These are phyloP conservation scores for Vitis cinerea DNA, from an alignment of 164 flowering plant species.

Conservation along the genomic window DNA sequence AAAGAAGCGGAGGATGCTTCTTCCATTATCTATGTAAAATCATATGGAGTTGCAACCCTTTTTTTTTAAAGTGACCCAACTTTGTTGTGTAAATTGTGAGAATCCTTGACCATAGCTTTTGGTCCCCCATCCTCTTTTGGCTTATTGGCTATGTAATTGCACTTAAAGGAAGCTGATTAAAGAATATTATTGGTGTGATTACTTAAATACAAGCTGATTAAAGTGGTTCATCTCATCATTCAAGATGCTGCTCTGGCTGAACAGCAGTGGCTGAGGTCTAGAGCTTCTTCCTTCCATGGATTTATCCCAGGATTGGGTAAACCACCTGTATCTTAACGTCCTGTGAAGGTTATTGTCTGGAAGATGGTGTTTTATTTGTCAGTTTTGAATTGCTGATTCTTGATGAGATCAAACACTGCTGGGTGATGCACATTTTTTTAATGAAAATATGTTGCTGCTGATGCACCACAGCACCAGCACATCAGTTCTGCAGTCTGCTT, in stretches of 20 bases:
- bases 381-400: neutral
- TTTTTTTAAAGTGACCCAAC: constrained; percentile 5
- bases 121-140: constrained; percentile 12
- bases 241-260: too few species aligned
- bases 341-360: neutral
- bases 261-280: neutral
- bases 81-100: constrained; percentile 23
- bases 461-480: too few species aligned
- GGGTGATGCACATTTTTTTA: neutral
- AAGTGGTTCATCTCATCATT: neutral
- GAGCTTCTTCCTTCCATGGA: too few species aligned
- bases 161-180: constrained; percentile 11
- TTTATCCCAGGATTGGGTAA: neutral
- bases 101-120: constrained; percentile 18
- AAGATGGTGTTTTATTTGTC: neutral
- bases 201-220: neutral
- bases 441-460: too few species aligned
- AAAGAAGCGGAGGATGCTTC: constrained; percentile 96
- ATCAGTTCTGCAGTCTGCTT: too few species aligned
- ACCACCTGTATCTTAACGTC: neutral
- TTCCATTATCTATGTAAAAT: constrained; percentile 87
- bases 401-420: neutral
- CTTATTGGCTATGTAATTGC: constrained; percentile 15
- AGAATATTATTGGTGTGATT: constrained; percentile 13
- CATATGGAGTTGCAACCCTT: constrained; percentile 3